Base-by-base conservation (phyloP, 2,329 filamentous ascomycete species). In the Pseudogymnoascus sp. region DNA sequence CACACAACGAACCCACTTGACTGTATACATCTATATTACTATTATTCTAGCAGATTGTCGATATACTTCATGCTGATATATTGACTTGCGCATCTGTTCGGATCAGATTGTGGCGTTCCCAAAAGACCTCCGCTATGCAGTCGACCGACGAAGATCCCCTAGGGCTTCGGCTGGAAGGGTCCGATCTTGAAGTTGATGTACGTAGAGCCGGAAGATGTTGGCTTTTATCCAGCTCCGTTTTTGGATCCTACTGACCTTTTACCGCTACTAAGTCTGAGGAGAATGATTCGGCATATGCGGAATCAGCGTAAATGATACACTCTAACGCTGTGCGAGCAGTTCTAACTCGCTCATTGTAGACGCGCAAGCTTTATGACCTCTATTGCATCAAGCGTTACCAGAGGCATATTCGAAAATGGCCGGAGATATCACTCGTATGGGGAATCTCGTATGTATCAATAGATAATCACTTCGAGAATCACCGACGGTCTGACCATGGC, bases 361-460 rank as follows among this genome's bases (percentile, higher is more conserved):
- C 25, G 42, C 42, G 9, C 42, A 31, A 51, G 42, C 13, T 66
- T 51, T 31, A 51, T 51, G 42, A 63, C 29, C 44, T 76, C 74
- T 21, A 66, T 78, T 44, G 73, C 74, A 3, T 80, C 78, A 9
- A 78, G 77, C 63, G 75, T 79, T 51, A 74, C 70, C 63, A 66
- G 78, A 48, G 80, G 79, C 65, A 70, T 74, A 33, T 79, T 77
- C 65, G 77, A 79, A 62, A 78, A 79, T 44, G 78, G 78, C 2
- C 73, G 78, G 0, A 72, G 78, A 1, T 80, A 80, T 60, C 78
- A 80, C 75, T 9, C 69, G 76, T 10, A 65, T 74, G 77, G 25
- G 73, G 77, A 55, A 79, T 51, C 42, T 5, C 42, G 42, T 51
- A 31, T 31, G 42, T 15, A 51, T 4, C 13, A 51, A 29, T 51